Conservation (phyloP, 495 filamentous ascomycete genomes). For the Neurospora pannonica region DNA sequence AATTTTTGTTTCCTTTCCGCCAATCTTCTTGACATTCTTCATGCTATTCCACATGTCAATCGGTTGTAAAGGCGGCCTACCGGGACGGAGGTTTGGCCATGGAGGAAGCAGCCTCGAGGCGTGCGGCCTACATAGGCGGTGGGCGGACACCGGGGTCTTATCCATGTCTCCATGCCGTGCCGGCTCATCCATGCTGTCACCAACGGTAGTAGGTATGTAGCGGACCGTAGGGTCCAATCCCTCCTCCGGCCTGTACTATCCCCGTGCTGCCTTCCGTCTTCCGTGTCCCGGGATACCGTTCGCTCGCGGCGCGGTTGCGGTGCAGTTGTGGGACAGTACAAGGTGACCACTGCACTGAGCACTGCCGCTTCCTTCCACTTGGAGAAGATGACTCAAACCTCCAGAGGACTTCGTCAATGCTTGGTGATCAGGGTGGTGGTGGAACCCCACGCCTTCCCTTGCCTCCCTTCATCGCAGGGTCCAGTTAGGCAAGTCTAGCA, state of each 20-base stretch:
- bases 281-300: not conserved
- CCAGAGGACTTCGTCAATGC: not conserved
- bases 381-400: not conserved
- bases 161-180: not conserved
- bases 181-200: not conserved
- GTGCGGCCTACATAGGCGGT: not conserved
- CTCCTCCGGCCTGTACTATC: not conserved
- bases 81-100: not conserved
- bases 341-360: not conserved
- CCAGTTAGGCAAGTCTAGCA: not conserved
- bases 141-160: not conserved
- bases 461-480: not conserved
- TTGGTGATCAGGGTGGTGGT: not conserved
- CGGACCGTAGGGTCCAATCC: not conserved
- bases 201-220: not conserved
- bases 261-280: not conserved
- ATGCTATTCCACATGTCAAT: not conserved
- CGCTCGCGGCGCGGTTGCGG: not conserved
- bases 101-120: not conserved
- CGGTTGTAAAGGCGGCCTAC: not conserved
- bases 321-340: not conserved
- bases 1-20: not conserved
- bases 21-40: not conserved
- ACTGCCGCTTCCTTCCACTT: not conserved
- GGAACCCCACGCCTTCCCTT: not conserved